Percentiles rank a stretch among this genome's conserved stretches.
Conservation (phyloP, 225 moss, liverwort and hornwort genomes). For the Pseudoscleropodium purum region DNA sequence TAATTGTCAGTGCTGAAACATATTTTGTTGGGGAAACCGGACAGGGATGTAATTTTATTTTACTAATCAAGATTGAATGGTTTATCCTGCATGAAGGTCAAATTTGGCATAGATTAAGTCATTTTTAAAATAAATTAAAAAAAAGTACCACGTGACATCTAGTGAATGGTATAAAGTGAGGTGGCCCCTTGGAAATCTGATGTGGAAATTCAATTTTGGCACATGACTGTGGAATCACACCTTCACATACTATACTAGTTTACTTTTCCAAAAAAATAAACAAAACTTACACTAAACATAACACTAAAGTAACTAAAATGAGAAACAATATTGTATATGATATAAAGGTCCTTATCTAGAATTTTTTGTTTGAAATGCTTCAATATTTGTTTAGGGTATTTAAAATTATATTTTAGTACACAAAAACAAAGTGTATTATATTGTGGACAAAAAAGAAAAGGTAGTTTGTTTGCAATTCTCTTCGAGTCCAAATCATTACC, state of each 20-base stretch:
- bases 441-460: background rate
- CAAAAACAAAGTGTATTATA: background rate
- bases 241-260: no score
- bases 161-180: no score
- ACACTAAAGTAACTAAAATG: fast-evolving
- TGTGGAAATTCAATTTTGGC: no score
- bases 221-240: no score
- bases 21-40: background rate
- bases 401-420: background rate
- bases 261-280: background rate
- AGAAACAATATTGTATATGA: background rate
- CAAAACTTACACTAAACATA: background rate
- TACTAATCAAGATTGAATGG: background rate
- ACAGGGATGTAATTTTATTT: no score
- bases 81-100: no score
- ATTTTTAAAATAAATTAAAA: no score
- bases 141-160: no score
- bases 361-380: background rate
- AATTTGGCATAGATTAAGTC: no score
- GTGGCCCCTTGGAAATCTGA: no score
- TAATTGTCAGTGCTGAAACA: background rate
- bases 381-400: background rate
- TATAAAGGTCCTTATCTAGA: fast-evolving
- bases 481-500: background rate
- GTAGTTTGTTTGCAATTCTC: background rate